phyloP scores from a whole-genome alignment of 768 basidiomycete species.

The Coprinopsis strossmayeri region DNA sequence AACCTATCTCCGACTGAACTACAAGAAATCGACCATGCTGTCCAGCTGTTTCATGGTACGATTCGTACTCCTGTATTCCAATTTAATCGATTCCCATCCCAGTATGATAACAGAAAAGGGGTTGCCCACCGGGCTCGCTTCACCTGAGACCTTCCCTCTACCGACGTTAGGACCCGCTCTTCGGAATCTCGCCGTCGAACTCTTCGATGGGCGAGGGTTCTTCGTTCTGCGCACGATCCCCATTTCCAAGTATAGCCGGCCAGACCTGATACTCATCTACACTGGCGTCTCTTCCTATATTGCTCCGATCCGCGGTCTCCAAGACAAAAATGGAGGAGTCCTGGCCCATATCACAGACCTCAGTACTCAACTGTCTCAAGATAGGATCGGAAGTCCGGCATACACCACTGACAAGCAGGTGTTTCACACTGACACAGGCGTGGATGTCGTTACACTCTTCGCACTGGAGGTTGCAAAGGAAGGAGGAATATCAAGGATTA shows the following conservation, averaged over 20 bases:
- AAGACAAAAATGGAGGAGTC: constrained; percentile 26
- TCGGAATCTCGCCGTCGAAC: constrained; percentile 29
- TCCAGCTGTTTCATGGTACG: constrained; percentile 15
- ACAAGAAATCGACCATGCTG: constrained; percentile 29
- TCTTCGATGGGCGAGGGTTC: constrained; percentile 40
- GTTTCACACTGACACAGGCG: constrained; percentile 39
- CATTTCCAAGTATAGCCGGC: constrained; percentile 31
- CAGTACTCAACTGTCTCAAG: constrained; percentile 22
- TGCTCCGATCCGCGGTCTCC: constrained; percentile 13
- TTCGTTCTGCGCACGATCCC: constrained; percentile 43
- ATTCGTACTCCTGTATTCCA: background rate
- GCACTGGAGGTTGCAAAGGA: constrained; percentile 35
- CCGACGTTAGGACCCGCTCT: constrained; percentile 32
- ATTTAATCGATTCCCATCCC: background rate
- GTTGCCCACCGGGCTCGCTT: background rate
- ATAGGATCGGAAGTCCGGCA: constrained; percentile 35
- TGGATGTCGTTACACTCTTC: constrained; percentile 38
- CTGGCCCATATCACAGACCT: constrained; percentile 44
- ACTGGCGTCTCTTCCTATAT: constrained; percentile 27
- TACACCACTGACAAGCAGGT: constrained; percentile 46
- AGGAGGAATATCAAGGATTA: constrained; percentile 38
- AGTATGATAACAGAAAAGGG: background rate
- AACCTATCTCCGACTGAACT: constrained; percentile 24
- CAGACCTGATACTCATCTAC: constrained; percentile 36
- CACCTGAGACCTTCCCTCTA: constrained; percentile 33